Percentiles rank a stretch among this genome's conserved stretches.
Conservation (phyloP, 2,329 filamentous ascomycete species). For the Botryotinia convoluta region DNA sequence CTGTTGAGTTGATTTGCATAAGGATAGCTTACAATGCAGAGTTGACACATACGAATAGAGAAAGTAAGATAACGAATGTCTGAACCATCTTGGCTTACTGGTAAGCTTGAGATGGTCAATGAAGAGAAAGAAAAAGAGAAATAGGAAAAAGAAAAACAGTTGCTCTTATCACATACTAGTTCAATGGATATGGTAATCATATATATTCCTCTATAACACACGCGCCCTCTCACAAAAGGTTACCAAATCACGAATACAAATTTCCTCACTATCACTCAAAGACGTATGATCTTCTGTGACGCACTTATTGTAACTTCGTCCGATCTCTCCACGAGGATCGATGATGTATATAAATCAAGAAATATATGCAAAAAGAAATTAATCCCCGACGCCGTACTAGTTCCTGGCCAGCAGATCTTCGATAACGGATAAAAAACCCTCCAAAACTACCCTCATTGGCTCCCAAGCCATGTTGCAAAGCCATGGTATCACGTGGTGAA, state of each 20-base stretch:
- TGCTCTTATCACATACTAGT: neutral
- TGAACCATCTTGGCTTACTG: slow-evolving; percentile 2
- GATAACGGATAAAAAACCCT: neutral
- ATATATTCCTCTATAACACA: neutral
- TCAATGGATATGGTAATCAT: neutral
- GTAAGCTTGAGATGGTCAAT: neutral
- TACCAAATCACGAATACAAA: neutral
- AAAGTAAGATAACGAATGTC: neutral
- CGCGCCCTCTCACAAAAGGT: neutral
- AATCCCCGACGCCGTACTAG: neutral
- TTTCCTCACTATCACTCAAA: neutral
- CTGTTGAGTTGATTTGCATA: neutral
- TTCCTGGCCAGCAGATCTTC: neutral
- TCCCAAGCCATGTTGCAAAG: neutral
- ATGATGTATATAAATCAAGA: neutral
- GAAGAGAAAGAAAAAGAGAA: neutral
- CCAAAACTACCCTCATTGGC: neutral
- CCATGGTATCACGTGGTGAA: neutral
- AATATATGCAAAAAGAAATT: neutral
- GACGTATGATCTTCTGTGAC: neutral
- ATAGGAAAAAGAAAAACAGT: neutral
- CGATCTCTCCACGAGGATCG: no score
- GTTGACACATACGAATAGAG: neutral
- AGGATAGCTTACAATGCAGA: neutral
- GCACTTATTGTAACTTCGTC: neutral